Base-by-base conservation (phyloP, 495 filamentous ascomycete species). In the Penicillium malachiteum region DNA sequence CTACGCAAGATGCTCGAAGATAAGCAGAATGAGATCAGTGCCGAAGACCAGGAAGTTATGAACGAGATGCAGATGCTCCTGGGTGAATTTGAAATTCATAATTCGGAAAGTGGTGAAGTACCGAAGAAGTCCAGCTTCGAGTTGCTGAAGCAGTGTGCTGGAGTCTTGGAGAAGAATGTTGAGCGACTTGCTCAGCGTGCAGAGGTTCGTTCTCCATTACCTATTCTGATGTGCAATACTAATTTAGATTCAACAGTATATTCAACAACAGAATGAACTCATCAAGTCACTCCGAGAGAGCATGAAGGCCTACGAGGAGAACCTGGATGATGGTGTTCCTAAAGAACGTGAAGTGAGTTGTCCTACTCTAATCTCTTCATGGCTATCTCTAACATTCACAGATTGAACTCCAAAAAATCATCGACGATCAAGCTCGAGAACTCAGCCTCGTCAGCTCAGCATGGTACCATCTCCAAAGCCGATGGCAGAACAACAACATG, bases 401-500 rank as follows among this genome's bases (percentile, higher is more conserved):
- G 63, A 73, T 81, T 62, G 77, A 80, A 61, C 83, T 88, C 39
- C 74, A 86, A 54, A 73, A 77, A 52, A 85, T 84, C 56, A 86
- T 87, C 60, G 87, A 87, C 53, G 78, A 91, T 42, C 82, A 89
- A 66, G 59, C 71, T 14, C 85, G 88, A 54, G 94, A 98, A 72
- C 90, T 92, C 58, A 78, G 76, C 48, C 83, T 97, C 70, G 91
- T 98, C 55, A 78, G 87, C 32, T 92, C 87, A 3, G 92, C 94
- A 10, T 98, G 90, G 90, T 96, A 96, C 71, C 90, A 96, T 60
- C 81, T 97, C 39, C 82, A 90, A 12, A 84, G 81, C 63, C 81
- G 93, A 38, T 69, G 96, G 57, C 92, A 97, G 73, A 92, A 88
- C 71, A 96, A 92, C 71, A 91, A 88, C 59, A 87, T 96, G 45